Conservation (phyloP, 441 rosid species). For the Adansonia grandidieri region DNA sequence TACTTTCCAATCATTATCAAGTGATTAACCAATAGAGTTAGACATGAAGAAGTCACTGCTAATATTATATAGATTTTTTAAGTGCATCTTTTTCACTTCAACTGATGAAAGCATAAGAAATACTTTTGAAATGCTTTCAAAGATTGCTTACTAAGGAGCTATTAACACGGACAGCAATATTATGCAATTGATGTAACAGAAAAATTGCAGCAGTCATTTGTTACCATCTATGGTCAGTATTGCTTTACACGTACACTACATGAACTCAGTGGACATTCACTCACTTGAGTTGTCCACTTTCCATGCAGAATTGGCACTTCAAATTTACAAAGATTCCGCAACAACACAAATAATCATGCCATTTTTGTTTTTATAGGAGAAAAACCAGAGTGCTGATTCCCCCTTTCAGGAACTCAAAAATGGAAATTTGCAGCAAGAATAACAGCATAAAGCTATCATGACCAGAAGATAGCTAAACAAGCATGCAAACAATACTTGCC, state of each 20-base stretch:
- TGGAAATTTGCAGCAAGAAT: not conserved
- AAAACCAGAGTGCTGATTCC: not conserved
- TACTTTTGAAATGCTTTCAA: not conserved
- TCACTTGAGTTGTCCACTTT: not conserved
- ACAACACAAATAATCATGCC: not conserved
- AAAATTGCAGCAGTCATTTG: too few species aligned
- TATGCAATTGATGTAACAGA: not conserved
- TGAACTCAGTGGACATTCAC: not conserved
- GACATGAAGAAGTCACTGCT: not conserved
- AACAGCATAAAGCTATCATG: not conserved
- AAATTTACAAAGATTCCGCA: not conserved
- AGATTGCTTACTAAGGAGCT: not conserved
- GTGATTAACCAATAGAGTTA: not conserved
- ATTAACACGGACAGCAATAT: not conserved
- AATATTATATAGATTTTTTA: not conserved
- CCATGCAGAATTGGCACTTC: not conserved
- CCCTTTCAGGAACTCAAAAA: not conserved
- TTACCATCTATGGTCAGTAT: not conserved
- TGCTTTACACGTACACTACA: not conserved
- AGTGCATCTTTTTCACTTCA: not conserved
- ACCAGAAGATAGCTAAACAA: not conserved
- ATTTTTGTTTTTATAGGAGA: not conserved
- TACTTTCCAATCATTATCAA: not conserved
- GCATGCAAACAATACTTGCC: slow-evolving; percentile 10
- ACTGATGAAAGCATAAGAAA: not conserved